Evolutionary conservation across 2,329 filamentous ascomycete genomes (phyloP), one percentile per base, ranked within the genome.

Genomic region (Colletotrichum neosansevieriae): DNA sequence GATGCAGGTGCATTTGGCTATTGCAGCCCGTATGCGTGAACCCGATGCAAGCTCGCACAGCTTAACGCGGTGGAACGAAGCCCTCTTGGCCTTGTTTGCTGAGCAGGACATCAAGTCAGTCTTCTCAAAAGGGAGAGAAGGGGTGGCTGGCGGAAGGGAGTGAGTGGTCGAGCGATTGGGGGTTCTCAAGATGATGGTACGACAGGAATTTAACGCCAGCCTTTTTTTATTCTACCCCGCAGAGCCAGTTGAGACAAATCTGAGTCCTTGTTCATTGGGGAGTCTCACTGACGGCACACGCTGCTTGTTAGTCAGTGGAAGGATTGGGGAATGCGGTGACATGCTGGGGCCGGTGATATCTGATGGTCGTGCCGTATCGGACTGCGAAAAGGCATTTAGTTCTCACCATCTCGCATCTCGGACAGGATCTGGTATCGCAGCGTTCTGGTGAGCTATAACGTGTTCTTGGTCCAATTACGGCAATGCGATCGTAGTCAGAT

Each of bases 11-110:
- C 53, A 47, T 38, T 69, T 68, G 68, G 36, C 45, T 64, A 45
- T 59, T 63, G 57, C 63, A 69, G 47, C 19, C n/a, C 17, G 21
- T 63, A 67, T 62, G 68, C 59, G 50, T 69, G 68, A 45, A 56
- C 53, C 68, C 64, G 64, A 50, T 57, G 24, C 49, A 60, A 63
- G 68, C 50, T 53, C 57, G 36, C 68, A 70, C 59, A 58, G 21
- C 47, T 58, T 42, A 47, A 65, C 36, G 68, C 65, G 13, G 65
- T 69, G 65, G 49, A 60, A 70, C 66, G 21, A 32, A 15, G 13
- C 10, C 6, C 24, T 60, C 56, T 63, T 67, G 67, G 50, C 63
- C 53, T 67, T 66, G 63, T 67, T 69, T 67, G 63, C 67, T 56
- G 29, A 24, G 29, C 21, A 32, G 49, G 17, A 56, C 21, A 42